Conservation (phyloP, 2,329 filamentous ascomycete genomes). For the Tolypocladium tropicale region DNA sequence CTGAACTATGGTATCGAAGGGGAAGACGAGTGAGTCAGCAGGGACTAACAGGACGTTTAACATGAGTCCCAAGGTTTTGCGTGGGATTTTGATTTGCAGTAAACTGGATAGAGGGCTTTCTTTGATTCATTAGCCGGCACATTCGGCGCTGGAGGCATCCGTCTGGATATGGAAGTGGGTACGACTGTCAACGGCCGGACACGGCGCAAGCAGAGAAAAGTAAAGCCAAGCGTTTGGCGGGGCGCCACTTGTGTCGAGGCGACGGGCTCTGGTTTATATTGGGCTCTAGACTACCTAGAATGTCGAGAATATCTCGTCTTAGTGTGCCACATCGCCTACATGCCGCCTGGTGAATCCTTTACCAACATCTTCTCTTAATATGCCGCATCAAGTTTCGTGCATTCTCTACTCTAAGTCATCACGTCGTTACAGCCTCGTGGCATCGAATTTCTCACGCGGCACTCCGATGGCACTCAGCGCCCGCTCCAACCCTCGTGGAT, state of each 20-base stretch:
- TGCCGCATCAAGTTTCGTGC: too few species aligned
- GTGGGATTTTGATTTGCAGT: not conserved
- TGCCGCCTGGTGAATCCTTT: too few species aligned
- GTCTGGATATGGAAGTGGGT: not conserved
- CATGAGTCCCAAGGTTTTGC: too few species aligned
- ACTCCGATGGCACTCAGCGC: conserved; percentile 19
- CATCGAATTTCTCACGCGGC: conserved; percentile 3
- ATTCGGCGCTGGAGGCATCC: not conserved
- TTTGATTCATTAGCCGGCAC: not conserved
- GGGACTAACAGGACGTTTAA: too few species aligned
- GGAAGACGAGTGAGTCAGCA: not conserved
- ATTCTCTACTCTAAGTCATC: not conserved
- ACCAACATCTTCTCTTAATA: too few species aligned
- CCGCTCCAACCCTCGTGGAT: conserved; percentile 10
- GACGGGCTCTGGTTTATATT: too few species aligned
- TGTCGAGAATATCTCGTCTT: too few species aligned
- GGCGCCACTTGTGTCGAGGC: not conserved
- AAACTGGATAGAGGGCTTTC: not conserved
- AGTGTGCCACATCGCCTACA: too few species aligned
- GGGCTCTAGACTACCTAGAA: too few species aligned
- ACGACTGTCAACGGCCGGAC: not conserved
- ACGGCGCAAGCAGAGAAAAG: not conserved
- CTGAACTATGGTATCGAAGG: too few species aligned
- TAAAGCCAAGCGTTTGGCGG: not conserved
- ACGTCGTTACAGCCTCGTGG: not conserved